phyloP scores from a whole-genome alignment of 73 alveolate species.

The Paramecium bursaria region DNA sequence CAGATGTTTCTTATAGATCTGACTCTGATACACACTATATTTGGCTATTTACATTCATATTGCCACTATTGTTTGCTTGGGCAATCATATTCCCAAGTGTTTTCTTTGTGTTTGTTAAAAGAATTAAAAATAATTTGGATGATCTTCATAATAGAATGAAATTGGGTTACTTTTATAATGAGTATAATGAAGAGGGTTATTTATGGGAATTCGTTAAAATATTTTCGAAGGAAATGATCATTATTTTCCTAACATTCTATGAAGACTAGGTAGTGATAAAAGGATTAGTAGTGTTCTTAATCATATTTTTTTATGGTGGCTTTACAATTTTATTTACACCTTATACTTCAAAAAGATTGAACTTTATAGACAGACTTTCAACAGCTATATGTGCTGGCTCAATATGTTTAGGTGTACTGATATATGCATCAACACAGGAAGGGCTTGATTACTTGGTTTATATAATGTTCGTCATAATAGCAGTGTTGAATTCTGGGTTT shows the following conservation, averaged over 20 bases:
- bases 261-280: constrained; percentile 47
- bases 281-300: constrained; percentile 24
- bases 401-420: constrained; percentile 62
- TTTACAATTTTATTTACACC: constrained; percentile 36
- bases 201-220: constrained; percentile 54
- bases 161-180: constrained; percentile 47
- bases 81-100: constrained; percentile 41
- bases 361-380: constrained; percentile 38
- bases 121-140: not conserved
- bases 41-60: constrained; percentile 14
- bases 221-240: constrained; percentile 10
- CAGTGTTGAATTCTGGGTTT: constrained; percentile 18
- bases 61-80: constrained; percentile 37
- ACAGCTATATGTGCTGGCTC: constrained; percentile 58
- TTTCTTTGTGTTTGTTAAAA: not conserved
- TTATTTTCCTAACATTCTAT: constrained; percentile 44
- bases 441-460: constrained; percentile 2
- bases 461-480: constrained; percentile 37
- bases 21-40: constrained; percentile 19
- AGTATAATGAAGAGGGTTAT: constrained; percentile 38
- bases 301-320: constrained; percentile 54
- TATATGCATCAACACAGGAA: constrained; percentile 22
- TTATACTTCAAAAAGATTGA: constrained; percentile 31
- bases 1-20: constrained; percentile 44
- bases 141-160: constrained; percentile 29